Percentiles rank a stretch among this genome's conserved stretches.
Conservation (phyloP, 441 rosid species). For the Pelargonium australe region DNA sequence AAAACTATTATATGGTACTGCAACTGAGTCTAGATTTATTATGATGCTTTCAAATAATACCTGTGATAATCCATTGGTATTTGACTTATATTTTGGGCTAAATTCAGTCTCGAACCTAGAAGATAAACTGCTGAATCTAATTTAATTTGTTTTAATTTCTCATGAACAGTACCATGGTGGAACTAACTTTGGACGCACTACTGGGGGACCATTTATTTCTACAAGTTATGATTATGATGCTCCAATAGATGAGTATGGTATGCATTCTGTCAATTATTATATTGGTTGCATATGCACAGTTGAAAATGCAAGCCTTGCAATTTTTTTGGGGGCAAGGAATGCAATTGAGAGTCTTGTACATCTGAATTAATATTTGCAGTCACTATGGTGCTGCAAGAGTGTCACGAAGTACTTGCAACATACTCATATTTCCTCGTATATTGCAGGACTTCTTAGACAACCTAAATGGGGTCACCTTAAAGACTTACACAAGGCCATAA, state of each 20-base stretch:
- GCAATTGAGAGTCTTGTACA: not conserved
- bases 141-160: conserved; percentile 20
- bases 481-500: conserved; percentile 64
- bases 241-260: conserved; percentile 83
- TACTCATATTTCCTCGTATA: conserved; percentile 11
- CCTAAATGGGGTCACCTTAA: conserved; percentile 73
- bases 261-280: conserved; percentile 7
- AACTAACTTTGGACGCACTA: conserved; percentile 58
- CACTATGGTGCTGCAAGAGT: conserved; percentile 4
- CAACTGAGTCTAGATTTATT: conserved; percentile 10
- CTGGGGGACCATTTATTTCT: conserved; percentile 77
- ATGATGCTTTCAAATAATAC: not conserved
- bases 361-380: conserved; percentile 11
- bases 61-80: not conserved
- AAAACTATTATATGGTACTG: conserved; percentile 68
- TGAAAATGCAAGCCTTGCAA: not conserved
- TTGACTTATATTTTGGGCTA: not conserved
- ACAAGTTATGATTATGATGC: conserved; percentile 81
- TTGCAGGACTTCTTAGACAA: conserved; percentile 54
- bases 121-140: not conserved
- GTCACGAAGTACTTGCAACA: not conserved
- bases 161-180: conserved; percentile 63
- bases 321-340: not conserved
- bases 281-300: not conserved
- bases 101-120: not conserved